These are phyloP conservation scores for Colletotrichum falcatum DNA, from an alignment of 2,329 filamentous ascomycete genomes.

Conservation along the genomic window DNA sequence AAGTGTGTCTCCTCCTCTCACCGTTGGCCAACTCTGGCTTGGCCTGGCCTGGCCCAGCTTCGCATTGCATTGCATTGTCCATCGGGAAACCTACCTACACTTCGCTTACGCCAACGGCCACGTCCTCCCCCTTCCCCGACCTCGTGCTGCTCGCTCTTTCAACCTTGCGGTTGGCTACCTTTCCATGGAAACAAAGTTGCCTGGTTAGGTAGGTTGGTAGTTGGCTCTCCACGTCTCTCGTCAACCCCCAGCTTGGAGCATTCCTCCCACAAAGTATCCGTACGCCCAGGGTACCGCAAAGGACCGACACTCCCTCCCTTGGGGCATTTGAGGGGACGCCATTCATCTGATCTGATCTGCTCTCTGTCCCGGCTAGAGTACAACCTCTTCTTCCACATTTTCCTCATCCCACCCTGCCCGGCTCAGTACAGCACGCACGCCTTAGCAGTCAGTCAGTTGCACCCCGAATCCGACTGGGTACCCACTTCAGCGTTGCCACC, in stretches of 20 bases:
- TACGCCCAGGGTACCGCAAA: neutral
- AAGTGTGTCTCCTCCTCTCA: neutral
- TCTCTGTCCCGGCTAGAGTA: conserved; percentile 15
- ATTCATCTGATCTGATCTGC: conserved; percentile 40
- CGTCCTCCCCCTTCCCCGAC: neutral
- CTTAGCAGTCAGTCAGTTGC: conserved; percentile 22
- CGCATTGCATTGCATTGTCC: conserved; percentile 18
- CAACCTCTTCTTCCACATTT: conserved; percentile 18
- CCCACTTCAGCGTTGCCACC: neutral
- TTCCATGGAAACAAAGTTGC: neutral
- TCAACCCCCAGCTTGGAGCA: conserved; percentile 17
- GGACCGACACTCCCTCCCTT: conserved; percentile 33
- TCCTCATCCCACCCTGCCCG: neutral
- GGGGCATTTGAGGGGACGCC: conserved; percentile 5
- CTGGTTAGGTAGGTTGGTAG: neutral
- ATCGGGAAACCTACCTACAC: conserved; percentile 13
- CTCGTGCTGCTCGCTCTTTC: neutral
- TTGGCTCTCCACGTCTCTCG: conserved; percentile 12
- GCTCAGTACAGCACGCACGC: neutral
- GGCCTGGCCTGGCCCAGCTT: conserved; percentile 1
- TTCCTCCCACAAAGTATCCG: conserved; percentile 32
- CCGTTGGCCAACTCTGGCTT: neutral
- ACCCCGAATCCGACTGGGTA: conserved; percentile 4
- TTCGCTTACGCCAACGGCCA: conserved; percentile 8
- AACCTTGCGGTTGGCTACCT: neutral